A percentile compares a stretch with the other conserved stretches of the same genome.
phyloP scores from a whole-genome alignment of 805 yeast species.

The Candida khao-thaluensis region DNA sequence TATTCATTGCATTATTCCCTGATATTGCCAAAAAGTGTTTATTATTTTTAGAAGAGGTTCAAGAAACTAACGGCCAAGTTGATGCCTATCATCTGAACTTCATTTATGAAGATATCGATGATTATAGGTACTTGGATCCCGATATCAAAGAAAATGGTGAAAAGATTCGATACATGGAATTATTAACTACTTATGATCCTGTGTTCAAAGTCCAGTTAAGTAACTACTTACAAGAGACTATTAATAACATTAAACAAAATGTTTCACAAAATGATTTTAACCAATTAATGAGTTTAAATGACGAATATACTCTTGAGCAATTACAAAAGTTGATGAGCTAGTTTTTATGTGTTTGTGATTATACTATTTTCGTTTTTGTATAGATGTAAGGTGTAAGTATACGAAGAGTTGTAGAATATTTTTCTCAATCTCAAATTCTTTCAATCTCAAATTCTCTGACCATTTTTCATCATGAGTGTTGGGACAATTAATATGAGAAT shows the following conservation, averaged over 20 bases:
- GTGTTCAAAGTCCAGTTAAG: slow-evolving; percentile 47
- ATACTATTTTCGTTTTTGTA: no score
- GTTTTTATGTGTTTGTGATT: no score
- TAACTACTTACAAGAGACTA: slow-evolving; percentile 35
- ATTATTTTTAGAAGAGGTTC: slow-evolving; percentile 67
- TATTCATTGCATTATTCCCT: slow-evolving; percentile 23
- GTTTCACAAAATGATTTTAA: slow-evolving; percentile 32
- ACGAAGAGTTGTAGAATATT: no score
- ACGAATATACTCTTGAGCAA: slow-evolving; percentile 34
- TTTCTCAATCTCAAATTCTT: not conserved
- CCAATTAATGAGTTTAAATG: slow-evolving; percentile 34
- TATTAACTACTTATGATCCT: slow-evolving; percentile 33
- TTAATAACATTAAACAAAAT: slow-evolving; percentile 25
- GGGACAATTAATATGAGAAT: not conserved
- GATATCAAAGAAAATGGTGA: slow-evolving; percentile 45
- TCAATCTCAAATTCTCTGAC: slow-evolving; percentile 2
- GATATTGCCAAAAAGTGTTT: slow-evolving; percentile 33
- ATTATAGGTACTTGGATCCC: slow-evolving; percentile 40
- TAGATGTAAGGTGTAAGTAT: not conserved
- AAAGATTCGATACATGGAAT: slow-evolving; percentile 33
- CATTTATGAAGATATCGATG: slow-evolving; percentile 42
- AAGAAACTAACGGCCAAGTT: slow-evolving; percentile 49
- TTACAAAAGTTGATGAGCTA: slow-evolving; percentile 15
- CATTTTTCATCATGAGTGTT: slow-evolving; percentile 1
- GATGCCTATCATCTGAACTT: slow-evolving; percentile 37